Conservation (phyloP, 2,329 filamentous ascomycete genomes). For the Microcyclosporella mali region DNA sequence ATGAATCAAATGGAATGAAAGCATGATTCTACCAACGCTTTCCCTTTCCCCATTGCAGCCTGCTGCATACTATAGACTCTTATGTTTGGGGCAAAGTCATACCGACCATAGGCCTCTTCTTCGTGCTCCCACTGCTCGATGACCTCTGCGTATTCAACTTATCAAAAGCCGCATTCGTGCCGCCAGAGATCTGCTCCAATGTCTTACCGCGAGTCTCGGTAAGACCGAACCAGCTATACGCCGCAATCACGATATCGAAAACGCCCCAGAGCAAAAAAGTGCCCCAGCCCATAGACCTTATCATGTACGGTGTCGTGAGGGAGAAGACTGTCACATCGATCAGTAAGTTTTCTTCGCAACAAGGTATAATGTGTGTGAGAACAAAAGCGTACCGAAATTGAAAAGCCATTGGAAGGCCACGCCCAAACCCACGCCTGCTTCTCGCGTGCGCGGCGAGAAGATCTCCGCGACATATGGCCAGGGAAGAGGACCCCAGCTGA, state of each 20-base stretch:
- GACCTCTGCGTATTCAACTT: no score
- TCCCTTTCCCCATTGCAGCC: no score
- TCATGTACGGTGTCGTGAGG: slow-evolving; percentile 45
- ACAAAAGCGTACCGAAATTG: slow-evolving; percentile 35
- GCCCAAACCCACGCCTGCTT: slow-evolving; percentile 44
- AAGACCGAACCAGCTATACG: slow-evolving; percentile 33
- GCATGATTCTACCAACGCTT: no score
- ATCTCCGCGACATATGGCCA: slow-evolving; percentile 37
- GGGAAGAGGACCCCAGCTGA: slow-evolving; percentile 47
- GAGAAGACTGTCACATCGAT: slow-evolving; percentile 30
- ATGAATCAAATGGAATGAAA: no score
- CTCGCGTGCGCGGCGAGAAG: slow-evolving; percentile 46
- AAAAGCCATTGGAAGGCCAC: slow-evolving; percentile 47
- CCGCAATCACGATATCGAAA: slow-evolving; percentile 39
- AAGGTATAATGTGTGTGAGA: background rate
- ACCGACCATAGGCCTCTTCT: background rate
- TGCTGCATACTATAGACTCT: no score
- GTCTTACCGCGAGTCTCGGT: slow-evolving; percentile 32
- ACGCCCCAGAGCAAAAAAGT: slow-evolving; percentile 45
- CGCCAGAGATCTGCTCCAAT: slow-evolving; percentile 27
- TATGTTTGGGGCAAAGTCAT: no score
- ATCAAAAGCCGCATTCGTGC: background rate
- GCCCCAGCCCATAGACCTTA: slow-evolving; percentile 43
- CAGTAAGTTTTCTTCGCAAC: background rate
- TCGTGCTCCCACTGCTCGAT: no score